Evolutionary conservation across 805 yeast species (phyloP), one percentile per base, ranked within the genome.

Genomic region (Ogataea glucozyma): DNA sequence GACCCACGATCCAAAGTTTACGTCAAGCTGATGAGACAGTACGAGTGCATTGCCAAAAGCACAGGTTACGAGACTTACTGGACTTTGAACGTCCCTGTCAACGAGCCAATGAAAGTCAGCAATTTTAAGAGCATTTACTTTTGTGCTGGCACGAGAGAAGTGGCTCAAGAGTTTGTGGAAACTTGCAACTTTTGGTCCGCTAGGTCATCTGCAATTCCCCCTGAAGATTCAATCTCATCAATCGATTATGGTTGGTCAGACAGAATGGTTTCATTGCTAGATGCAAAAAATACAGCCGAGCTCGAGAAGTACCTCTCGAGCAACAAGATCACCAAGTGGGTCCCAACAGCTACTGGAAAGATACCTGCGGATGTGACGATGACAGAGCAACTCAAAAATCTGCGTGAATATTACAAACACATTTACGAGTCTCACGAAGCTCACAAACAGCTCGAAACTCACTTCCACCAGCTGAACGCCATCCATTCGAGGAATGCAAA

Each of bases 171-270:
- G 56, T 87, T 78, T 62, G 79, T 85, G 13, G 77, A 83, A 52
- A 79, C 91, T 4, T 82, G 93, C 64, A 89, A 88, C 62, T 89
- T 86, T 60, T 89, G 97, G 96, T 87, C 95, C 2, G 86, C 91
- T 2, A 76, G 93, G 51, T 75, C 85, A 26, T 83, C 95, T 6
- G 83, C 89, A 12, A 82, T 87, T 16, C 96, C 96, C 3, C 72
- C 81, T 0, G 85, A 82, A 54, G 83, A 80, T 42, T 80, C 84
- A 48, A 72, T 86, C 23, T 80, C 88, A 2, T 81, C 91, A 5
- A 75, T 82, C 45, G 95, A 89, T 59, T 88, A 79, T 58, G 96
- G 96, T 2, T 88, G 96, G 96, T 71, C 72, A 20, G 58, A 45
- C n/a, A 51, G 48, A 17, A 14, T 59, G 23, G 14, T 53, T 8